Evolutionary conservation across 2,329 filamentous ascomycete genomes (phyloP).

Genomic region (Fusarium nematophilum): DNA sequence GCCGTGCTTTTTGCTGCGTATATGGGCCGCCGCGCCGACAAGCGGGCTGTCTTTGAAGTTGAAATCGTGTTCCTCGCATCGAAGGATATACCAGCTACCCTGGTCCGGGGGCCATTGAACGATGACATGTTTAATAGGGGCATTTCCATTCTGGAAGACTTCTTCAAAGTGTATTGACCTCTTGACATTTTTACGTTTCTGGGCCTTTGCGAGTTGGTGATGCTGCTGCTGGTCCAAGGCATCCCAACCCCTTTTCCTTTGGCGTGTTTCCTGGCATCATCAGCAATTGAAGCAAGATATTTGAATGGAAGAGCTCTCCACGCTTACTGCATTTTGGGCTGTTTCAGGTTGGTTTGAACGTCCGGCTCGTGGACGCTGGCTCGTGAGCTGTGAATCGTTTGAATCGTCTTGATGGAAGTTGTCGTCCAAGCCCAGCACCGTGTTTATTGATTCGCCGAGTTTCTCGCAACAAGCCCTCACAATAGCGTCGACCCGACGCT

Average conservation of each 20-base stretch:
- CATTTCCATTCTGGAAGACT: conserved; percentile 29
- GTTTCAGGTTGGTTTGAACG: too few relatives aligned
- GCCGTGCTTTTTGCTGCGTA: conserved; percentile 15
- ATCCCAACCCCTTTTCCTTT: conserved; percentile 12
- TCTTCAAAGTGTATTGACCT: conserved; percentile 29
- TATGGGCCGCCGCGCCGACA: conserved; percentile 10
- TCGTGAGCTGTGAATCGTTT: too few relatives aligned
- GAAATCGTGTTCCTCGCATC: conserved; percentile 24
- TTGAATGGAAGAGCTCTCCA: neutral
- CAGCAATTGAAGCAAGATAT: neutral
- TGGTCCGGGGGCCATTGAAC: conserved; percentile 10
- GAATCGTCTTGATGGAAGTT: neutral
- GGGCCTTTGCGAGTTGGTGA: neutral
- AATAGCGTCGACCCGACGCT: conserved; percentile 7
- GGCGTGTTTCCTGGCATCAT: conserved; percentile 3
- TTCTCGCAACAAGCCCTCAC: conserved; percentile 18
- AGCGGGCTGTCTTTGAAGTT: conserved; percentile 26
- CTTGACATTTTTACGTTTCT: neutral
- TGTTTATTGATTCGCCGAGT: neutral
- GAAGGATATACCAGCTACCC: conserved; percentile 27
- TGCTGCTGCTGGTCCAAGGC: neutral
- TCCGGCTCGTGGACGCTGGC: too few relatives aligned
- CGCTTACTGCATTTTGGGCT: neutral
- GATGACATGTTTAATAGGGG: conserved; percentile 29
- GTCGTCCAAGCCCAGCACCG: neutral